Base-by-base conservation (phyloP, 768 basidiomycete species). In the Cyathus striatus region DNA sequence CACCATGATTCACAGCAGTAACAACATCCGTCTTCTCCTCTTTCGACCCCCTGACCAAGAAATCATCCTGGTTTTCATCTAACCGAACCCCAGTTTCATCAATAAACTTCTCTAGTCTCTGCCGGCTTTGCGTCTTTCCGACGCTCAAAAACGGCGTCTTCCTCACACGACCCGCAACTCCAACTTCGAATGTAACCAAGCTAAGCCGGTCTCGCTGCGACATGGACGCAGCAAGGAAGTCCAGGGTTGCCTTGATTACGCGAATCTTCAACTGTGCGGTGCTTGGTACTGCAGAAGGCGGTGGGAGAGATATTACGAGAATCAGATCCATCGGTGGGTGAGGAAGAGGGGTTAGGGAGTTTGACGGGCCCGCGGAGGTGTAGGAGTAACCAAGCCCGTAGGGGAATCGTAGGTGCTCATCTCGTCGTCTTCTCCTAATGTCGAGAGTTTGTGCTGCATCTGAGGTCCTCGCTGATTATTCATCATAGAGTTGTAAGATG, bases 1-100 rank as follows among this genome's bases (percentile, higher is more conserved):
- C 41, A 84, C 90, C 91, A 54, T 95, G 86, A 60, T 99, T 99
- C 44, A 97, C 90, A n/a, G 94, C 96, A 9, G 94, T 95, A 18
- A 98, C 92, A 14, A 99, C 95, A 61, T 96, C 95, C 21, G 90
- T 90, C 65, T 93, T 90, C 64, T 97, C 94, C 14, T 97, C 94
- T 57, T 85, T 85, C 45, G 80, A 80, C 12, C 81, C 81, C 46
- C 81, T 72, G 16, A 90, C 79, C 59, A 85, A 61, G 46, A 83
- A 84, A 35, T 73, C 65, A 47, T 73, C 73, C 43, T 64, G 58
- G 23, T 44, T 50, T 18, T 75, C 72, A 1, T 72, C 70, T 48
- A 62, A 55, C 63, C 48, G 62, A 51, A 38, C 64, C 54, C 66
- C 73, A 13, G 89, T 76, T 50, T 81, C 81, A 41, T 90, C 85